A percentile compares a stretch with the other conserved stretches of the same genome.
Evolutionary conservation across 228 moss, liverwort and hornwort genomes (phyloP).

Genomic region (Sphagnum magellanicum): DNA sequence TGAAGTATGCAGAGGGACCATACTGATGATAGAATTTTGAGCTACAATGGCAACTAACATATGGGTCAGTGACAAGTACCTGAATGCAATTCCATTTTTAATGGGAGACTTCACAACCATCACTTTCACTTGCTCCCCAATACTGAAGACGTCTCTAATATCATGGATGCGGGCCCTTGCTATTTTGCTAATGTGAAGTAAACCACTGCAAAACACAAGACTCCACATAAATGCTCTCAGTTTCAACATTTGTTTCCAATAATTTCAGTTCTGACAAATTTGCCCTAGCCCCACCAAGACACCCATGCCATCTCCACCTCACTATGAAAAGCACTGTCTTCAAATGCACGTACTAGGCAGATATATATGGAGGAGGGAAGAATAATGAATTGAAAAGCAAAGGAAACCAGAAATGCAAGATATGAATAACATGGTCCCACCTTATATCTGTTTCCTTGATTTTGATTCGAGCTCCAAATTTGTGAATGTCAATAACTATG

Average conservation of each 20-base stretch:
- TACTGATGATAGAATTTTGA: too few species aligned
- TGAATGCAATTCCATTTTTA: slow-evolving; percentile 28
- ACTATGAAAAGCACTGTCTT: too few species aligned
- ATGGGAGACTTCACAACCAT: slow-evolving; percentile 36
- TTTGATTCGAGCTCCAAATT: slow-evolving; percentile 60
- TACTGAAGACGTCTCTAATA: slow-evolving; percentile 38
- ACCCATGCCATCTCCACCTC: too few species aligned
- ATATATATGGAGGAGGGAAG: background rate
- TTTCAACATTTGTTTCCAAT: background rate
- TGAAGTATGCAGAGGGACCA: too few species aligned
- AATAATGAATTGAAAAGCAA: too few species aligned
- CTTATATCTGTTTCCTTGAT: slow-evolving; percentile 57
- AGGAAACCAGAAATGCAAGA: background rate
- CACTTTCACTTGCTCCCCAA: slow-evolving; percentile 64
- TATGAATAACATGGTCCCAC: slow-evolving; percentile 10
- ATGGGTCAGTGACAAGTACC: slow-evolving; percentile 11
- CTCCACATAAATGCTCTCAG: background rate
- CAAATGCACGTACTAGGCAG: background rate
- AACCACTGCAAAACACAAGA: slow-evolving; percentile 39
- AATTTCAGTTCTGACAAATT: background rate
- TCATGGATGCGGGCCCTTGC: slow-evolving; percentile 38
- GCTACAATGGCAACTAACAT: too few species aligned
- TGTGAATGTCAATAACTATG: slow-evolving; percentile 39
- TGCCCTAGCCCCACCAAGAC: background rate
- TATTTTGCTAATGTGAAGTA: slow-evolving; percentile 79